Evolutionary conservation across 2,329 filamentous ascomycete genomes (phyloP).

Genomic region (Alternaria sp.): DNA sequence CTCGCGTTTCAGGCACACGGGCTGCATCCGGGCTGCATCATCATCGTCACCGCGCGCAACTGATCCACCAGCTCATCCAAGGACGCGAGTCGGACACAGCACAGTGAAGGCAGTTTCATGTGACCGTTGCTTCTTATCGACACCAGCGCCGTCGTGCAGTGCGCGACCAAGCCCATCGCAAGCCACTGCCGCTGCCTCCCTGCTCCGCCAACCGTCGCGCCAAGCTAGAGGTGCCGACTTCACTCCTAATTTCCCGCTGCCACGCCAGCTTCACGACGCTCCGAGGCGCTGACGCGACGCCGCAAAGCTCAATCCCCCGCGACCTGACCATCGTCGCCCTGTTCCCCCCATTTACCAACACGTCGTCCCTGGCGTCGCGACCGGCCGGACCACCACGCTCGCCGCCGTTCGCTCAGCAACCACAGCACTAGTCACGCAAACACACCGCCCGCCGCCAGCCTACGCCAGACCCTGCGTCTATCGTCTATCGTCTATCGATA

Average conservation of each 20-base stretch:
- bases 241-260: conserved; percentile 43
- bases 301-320: conserved; percentile 12
- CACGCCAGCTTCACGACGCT: conserved; percentile 30
- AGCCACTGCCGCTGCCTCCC: conserved; percentile 31
- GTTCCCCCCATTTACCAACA: not conserved
- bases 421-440: conserved; percentile 7
- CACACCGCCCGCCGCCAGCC: conserved; percentile 26
- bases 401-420: conserved; percentile 23
- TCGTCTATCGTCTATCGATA: conserved; percentile 28
- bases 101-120: conserved; percentile 1
- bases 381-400: not conserved
- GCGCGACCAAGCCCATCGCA: conserved; percentile 20
- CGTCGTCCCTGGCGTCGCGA: not conserved
- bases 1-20: conserved; percentile 21
- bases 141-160: conserved; percentile 13
- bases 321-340: conserved; percentile 6
- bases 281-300: conserved; percentile 29
- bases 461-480: conserved; percentile 13
- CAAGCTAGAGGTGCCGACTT: conserved; percentile 38
- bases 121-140: not conserved
- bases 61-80: conserved; percentile 2
- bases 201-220: conserved; percentile 36
- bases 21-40: not conserved
- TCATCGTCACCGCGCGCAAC: conserved; percentile 6
- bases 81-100: not conserved